These are phyloP conservation scores for Trichoderma sp. DNA, from an alignment of 2,329 filamentous ascomycete species.

Conservation along the genomic window DNA sequence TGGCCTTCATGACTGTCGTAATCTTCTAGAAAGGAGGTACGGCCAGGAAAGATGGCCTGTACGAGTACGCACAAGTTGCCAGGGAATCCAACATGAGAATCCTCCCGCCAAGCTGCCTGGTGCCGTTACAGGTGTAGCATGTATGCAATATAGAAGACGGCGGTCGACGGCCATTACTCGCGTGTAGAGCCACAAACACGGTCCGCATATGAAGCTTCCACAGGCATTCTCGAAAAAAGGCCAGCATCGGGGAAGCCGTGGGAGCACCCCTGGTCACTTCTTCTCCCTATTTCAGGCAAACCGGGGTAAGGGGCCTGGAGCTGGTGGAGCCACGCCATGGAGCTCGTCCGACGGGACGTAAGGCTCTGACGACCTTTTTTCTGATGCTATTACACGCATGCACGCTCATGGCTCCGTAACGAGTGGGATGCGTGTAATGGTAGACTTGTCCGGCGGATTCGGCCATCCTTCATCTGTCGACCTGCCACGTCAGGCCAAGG, in stretches of 20 bases:
- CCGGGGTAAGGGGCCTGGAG: neutral
- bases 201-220: neutral
- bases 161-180: neutral
- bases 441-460: neutral
- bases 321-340: constrained; percentile 1
- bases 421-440: neutral
- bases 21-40: constrained; percentile 9
- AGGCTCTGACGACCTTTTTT: neutral
- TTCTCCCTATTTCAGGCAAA: neutral
- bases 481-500: constrained; percentile 16
- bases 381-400: neutral
- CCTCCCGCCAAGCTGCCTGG: neutral
- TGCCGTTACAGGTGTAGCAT: neutral
- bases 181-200: neutral
- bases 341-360: constrained; percentile 2
- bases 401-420: neutral
- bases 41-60: neutral
- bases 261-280: neutral
- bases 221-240: neutral
- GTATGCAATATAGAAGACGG: neutral
- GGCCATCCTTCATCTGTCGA: neutral
- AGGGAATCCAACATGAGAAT: neutral
- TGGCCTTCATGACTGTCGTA: neutral
- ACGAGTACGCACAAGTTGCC: neutral
- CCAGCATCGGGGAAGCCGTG: constrained; percentile 12